A percentile compares a stretch with the other conserved stretches of the same genome.
Evolutionary conservation across 805 yeast genomes (phyloP).

Genomic region (Wickerhamomyces canadensis): DNA sequence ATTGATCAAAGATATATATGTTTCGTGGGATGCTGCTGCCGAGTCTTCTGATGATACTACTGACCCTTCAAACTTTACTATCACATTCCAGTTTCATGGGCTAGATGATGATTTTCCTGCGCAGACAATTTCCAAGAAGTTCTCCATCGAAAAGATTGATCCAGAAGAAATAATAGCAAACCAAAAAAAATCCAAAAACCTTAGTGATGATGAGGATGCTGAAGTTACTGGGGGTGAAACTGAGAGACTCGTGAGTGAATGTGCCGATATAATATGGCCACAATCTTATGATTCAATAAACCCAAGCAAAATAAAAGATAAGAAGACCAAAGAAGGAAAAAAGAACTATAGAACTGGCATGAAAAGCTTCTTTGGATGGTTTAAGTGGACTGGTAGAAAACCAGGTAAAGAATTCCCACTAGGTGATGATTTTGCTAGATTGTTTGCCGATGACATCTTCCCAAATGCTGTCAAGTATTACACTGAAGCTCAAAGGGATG

Average conservation of each 20-base stretch:
- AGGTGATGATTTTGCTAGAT: conserved; percentile 72
- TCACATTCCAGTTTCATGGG: conserved; percentile 53
- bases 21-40: conserved; percentile 40
- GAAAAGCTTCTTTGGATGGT: conserved; percentile 86
- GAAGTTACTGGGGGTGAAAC: conserved; percentile 45
- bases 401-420: conserved; percentile 73
- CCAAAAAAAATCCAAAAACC: conserved; percentile 13
- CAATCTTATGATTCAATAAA: conserved; percentile 47
- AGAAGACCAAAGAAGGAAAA: conserved; percentile 48
- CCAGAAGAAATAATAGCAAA: conserved; percentile 10
- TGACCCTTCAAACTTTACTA: conserved; percentile 50
- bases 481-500: conserved; percentile 65
- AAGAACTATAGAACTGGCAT: conserved; percentile 61
- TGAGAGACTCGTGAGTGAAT: conserved; percentile 48
- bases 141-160: conserved; percentile 34
- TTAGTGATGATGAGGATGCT: conserved; percentile 27
- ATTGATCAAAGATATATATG: conserved; percentile 54
- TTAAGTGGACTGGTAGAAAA: conserved; percentile 74
- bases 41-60: conserved; percentile 28
- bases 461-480: conserved; percentile 84
- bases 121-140: conserved; percentile 57
- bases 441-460: conserved; percentile 72
- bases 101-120: conserved; percentile 41
- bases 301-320: conserved; percentile 44
- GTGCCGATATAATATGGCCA: conserved; percentile 68